Evolutionary conservation across 2,329 filamentous ascomycete species (phyloP).

Genomic region (Colletotrichum caudatum): DNA sequence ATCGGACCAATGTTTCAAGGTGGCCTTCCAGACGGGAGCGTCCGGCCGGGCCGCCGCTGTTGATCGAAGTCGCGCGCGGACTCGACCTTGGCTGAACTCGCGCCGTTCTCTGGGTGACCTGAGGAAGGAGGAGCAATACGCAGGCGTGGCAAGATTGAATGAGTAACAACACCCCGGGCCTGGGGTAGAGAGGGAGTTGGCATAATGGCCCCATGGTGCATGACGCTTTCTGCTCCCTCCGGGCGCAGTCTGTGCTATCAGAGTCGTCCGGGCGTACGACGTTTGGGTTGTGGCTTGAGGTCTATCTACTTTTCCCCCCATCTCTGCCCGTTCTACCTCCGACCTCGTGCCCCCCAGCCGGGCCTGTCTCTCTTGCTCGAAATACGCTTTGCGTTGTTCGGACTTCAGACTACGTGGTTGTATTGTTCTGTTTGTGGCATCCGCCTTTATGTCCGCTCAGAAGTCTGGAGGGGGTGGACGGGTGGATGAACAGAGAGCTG

Average conservation of each 20-base stretch:
- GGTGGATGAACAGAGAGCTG: not conserved
- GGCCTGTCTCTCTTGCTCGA: not conserved
- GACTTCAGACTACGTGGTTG: not conserved
- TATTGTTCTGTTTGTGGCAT: conserved; percentile 2
- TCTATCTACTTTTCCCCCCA: not conserved
- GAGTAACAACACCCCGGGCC: conserved; percentile 7
- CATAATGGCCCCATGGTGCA: not conserved
- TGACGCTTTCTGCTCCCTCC: not conserved
- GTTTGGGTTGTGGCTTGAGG: conserved; percentile 1
- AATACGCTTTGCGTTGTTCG: conserved; percentile 3
- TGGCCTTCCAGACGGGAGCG: conserved; percentile 26
- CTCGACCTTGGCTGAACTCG: conserved; percentile 26
- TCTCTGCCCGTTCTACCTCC: too few species aligned
- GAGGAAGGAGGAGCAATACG: not conserved
- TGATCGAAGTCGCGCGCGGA: not conserved
- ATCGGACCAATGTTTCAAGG: conserved; percentile 34
- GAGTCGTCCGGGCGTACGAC: not conserved
- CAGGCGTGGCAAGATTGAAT: not conserved
- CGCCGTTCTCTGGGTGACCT: not conserved
- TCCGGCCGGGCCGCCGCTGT: conserved; percentile 19
- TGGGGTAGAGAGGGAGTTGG: not conserved
- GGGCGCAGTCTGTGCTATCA: conserved; percentile 7
- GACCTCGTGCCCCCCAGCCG: not conserved
- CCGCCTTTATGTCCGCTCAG: not conserved
- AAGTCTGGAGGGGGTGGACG: not conserved